Conservation (phyloP, 306 rosid species). For the Pyrus betulifolia region DNA sequence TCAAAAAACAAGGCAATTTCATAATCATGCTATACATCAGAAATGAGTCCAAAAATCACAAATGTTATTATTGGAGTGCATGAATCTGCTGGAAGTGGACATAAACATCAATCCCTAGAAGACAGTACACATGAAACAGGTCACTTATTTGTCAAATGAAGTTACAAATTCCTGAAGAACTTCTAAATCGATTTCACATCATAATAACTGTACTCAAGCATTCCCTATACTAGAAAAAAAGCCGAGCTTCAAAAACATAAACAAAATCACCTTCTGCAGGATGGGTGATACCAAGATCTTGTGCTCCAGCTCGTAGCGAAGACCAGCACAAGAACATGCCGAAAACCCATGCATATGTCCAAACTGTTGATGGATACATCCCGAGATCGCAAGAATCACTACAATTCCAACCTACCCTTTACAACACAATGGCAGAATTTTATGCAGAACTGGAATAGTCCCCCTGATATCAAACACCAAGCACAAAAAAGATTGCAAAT, state of each 20-base stretch:
- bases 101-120: not conserved
- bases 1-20: not conserved
- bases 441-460: not conserved
- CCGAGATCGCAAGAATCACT: slow-evolving; percentile 10
- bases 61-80: not conserved
- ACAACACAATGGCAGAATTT: slow-evolving; percentile 10
- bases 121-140: not conserved
- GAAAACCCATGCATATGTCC: slow-evolving; percentile 29
- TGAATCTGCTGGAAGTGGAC: not conserved
- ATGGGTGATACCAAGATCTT: slow-evolving; percentile 15
- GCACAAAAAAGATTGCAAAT: not conserved
- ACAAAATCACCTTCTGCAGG: slow-evolving; percentile 51
- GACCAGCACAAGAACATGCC: slow-evolving; percentile 43
- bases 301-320: slow-evolving; percentile 30
- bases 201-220: not conserved
- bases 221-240: slow-evolving; percentile 1
- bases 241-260: not conserved
- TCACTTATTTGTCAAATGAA: not conserved
- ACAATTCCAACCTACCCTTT: slow-evolving; percentile 17
- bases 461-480: slow-evolving; percentile 28
- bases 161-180: not conserved
- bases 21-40: not conserved
- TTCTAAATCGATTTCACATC: not conserved
- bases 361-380: slow-evolving; percentile 51
- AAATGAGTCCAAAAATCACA: not conserved